Percentiles rank a stretch among this genome's conserved stretches.
phyloP scores from a whole-genome alignment of 2,329 filamentous ascomycete species.

The Nemania abortiva region DNA sequence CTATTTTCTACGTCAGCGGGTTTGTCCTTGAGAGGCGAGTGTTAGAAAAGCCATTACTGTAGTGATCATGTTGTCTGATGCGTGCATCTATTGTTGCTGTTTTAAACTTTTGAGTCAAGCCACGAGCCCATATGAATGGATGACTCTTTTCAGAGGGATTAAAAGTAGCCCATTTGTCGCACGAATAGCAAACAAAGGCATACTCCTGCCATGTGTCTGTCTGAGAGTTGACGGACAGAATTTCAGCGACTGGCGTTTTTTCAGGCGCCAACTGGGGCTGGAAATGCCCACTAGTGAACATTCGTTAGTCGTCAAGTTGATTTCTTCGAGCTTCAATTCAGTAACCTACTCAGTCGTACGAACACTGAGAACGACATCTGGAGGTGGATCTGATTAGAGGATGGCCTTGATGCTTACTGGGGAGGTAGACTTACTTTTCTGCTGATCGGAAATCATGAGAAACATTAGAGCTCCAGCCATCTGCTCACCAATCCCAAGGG shows the following conservation, averaged over 20 bases:
- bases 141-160: slow-evolving; percentile 1
- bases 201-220: slow-evolving; percentile 7
- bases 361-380: background rate
- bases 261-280: slow-evolving; percentile 4
- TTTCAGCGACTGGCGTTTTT: background rate
- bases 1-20: background rate
- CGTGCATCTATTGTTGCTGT: background rate
- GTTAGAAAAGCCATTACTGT: background rate
- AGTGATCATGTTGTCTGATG: slow-evolving; percentile 5
- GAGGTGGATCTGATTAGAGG: background rate
- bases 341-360: slow-evolving; percentile 3
- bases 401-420: too few relatives aligned
- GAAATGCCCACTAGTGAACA: slow-evolving; percentile 2
- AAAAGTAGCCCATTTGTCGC: slow-evolving; percentile 11
- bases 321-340: background rate
- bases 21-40: background rate
- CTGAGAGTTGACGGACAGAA: slow-evolving; percentile 4
- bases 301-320: background rate
- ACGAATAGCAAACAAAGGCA: background rate
- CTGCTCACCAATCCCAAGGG: slow-evolving; percentile 7
- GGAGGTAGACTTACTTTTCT: background rate
- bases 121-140: slow-evolving; percentile 6
- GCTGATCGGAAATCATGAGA: slow-evolving; percentile 1
- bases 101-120: background rate
- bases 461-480: slow-evolving; percentile 11